Percentiles rank a stretch among this genome's conserved stretches.
Evolutionary conservation across 352 stramenopile genomes (phyloP).

Genomic region (Hyaloperonospora arabidopsidis): DNA sequence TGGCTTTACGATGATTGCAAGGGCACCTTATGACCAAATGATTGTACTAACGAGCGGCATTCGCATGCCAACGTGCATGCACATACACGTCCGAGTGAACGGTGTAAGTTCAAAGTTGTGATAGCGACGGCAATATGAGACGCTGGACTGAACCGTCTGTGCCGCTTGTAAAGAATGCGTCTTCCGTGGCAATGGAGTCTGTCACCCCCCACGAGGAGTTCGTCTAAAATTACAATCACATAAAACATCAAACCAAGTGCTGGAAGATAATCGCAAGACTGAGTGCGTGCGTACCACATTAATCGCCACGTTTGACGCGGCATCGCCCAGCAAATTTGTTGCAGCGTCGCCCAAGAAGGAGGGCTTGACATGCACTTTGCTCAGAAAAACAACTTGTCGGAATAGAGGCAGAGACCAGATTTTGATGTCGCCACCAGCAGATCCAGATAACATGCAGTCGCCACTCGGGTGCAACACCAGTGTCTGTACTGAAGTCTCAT

Average conservation of each 20-base stretch:
- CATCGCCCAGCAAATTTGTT: constrained; percentile 69
- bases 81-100: neutral
- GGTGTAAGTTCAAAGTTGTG: constrained; percentile 13
- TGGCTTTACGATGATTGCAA: constrained; percentile 21
- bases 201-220: constrained; percentile 80
- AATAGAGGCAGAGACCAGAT: constrained; percentile 85
- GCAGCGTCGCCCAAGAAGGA: constrained; percentile 72
- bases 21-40: constrained; percentile 15
- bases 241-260: neutral
- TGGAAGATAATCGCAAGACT: neutral
- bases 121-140: constrained; percentile 51
- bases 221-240: constrained; percentile 32
- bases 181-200: constrained; percentile 65
- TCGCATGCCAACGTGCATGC: neutral
- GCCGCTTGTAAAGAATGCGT: constrained; percentile 79
- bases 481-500: constrained; percentile 81
- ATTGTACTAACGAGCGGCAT: neutral
- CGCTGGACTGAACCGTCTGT: constrained; percentile 78
- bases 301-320: constrained; percentile 79
- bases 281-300: constrained; percentile 54
- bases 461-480: constrained; percentile 69
- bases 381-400: constrained; percentile 60
- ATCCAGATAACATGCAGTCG: constrained; percentile 77
- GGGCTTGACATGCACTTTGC: constrained; percentile 72
- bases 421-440: constrained; percentile 77